phyloP scores from a whole-genome alignment of 495 filamentous ascomycete genomes.

The Cetradonia linearis region DNA sequence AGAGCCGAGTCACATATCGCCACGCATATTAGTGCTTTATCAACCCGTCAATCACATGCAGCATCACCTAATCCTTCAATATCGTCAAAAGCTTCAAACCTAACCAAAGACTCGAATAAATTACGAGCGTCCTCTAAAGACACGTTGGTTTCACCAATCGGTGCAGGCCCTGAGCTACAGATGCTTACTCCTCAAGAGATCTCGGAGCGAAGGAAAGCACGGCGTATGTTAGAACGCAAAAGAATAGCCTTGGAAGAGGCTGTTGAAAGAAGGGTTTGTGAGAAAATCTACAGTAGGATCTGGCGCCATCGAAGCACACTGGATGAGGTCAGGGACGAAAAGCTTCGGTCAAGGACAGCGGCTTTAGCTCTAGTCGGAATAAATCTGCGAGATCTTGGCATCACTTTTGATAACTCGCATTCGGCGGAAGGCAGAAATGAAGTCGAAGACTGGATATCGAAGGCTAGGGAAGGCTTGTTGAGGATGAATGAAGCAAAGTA shows the following conservation, averaged over 20 bases:
- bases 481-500: constrained; percentile 81
- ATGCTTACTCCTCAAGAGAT: constrained; percentile 89
- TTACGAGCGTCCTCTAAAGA: constrained; percentile 23
- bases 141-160: constrained; percentile 15
- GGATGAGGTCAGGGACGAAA: constrained; percentile 92
- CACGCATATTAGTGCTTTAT: constrained; percentile 76
- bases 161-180: constrained; percentile 51
- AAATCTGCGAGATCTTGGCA: constrained; percentile 72
- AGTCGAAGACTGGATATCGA: constrained; percentile 61
- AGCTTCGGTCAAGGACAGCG: constrained; percentile 86
- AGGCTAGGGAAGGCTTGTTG: constrained; percentile 61
- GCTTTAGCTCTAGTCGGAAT: constrained; percentile 85
- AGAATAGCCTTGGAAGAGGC: constrained; percentile 75
- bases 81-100: constrained; percentile 33
- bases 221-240: constrained; percentile 68
- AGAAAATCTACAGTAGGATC: constrained; percentile 74
- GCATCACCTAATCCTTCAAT: constrained; percentile 42
- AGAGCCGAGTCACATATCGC: constrained; percentile 72
- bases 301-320: constrained; percentile 87
- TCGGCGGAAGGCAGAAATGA: constrained; percentile 41
- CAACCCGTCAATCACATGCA: constrained; percentile 61
- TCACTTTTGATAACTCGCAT: constrained; percentile 51
- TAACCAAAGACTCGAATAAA: constrained; percentile 14
- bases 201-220: constrained; percentile 62
- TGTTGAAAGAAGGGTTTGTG: constrained; percentile 78